Evolutionary conservation across 176 grass and related monocot species (phyloP).

Genomic region (Areca catechu): DNA sequence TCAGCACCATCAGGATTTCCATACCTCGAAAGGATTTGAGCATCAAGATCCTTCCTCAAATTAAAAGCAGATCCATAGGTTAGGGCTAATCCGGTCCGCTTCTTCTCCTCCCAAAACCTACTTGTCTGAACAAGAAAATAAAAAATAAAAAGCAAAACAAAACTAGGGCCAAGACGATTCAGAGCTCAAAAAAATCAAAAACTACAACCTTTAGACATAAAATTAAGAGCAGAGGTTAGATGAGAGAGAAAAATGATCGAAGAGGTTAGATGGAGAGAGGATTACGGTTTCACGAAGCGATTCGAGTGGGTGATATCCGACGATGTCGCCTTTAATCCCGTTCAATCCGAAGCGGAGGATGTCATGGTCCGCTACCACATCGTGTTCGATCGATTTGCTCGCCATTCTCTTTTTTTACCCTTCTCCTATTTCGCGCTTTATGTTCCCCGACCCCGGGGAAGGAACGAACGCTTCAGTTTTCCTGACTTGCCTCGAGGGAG

Average conservation of each 20-base stretch:
- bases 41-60: slow-evolving; percentile 59
- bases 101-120: slow-evolving; percentile 55
- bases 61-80: slow-evolving; percentile 70
- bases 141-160: neutral
- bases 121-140: slow-evolving; percentile 12
- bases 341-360: slow-evolving; percentile 43
- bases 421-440: neutral
- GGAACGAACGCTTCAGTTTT: too few species aligned
- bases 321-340: slow-evolving; percentile 38
- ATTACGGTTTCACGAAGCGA: slow-evolving; percentile 34
- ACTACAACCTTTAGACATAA: neutral
- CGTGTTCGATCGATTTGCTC: slow-evolving; percentile 40
- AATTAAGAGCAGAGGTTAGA: neutral
- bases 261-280: too few species aligned
- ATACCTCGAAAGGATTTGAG: slow-evolving; percentile 60
- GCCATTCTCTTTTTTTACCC: neutral
- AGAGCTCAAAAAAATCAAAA: neutral
- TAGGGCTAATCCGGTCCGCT: slow-evolving; percentile 31
- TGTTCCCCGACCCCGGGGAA: too few species aligned
- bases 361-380: slow-evolving; percentile 35
- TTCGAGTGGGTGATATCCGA: slow-evolving; percentile 40
- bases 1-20: neutral
- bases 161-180: slow-evolving; percentile 19
- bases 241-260: neutral
- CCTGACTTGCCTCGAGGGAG: too few species aligned